Percentiles rank a stretch among this genome's conserved stretches.
Evolutionary conservation across 306 rosid species (phyloP).

Genomic region (Quercus dentata): DNA sequence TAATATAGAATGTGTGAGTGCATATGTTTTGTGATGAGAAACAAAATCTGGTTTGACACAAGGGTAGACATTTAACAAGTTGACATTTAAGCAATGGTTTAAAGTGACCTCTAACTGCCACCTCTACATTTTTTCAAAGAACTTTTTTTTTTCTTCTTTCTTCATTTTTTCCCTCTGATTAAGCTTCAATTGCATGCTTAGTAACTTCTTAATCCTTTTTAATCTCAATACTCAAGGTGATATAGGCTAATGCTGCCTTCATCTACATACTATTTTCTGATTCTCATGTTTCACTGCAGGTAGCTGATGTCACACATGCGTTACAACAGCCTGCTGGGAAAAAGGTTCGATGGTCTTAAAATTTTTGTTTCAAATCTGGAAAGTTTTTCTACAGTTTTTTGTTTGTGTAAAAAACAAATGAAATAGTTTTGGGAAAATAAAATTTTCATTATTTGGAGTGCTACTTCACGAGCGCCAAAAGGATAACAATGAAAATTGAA

Average conservation of each 20-base stretch:
- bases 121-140: no score
- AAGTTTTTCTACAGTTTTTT: background rate
- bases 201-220: background rate
- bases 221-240: background rate
- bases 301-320: constrained; percentile 89
- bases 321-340: constrained; percentile 97
- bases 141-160: background rate
- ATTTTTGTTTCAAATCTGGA: background rate
- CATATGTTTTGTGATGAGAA: no score
- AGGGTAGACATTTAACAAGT: no score
- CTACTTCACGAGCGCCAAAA: no score
- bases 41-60: no score
- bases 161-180: background rate
- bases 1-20: no score
- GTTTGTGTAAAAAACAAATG: background rate
- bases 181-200: background rate
- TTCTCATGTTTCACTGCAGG: constrained; percentile 42
- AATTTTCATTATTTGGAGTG: no score
- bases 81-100: no score
- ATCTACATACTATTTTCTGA: constrained; percentile 9
- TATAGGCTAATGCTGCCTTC: background rate
- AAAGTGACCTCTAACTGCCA: no score
- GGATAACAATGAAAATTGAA: no score
- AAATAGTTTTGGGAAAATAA: no score
- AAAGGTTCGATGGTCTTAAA: constrained; percentile 51